Evolutionary conservation across 768 basidiomycete species (phyloP).

Genomic region (Calocera viscosa): DNA sequence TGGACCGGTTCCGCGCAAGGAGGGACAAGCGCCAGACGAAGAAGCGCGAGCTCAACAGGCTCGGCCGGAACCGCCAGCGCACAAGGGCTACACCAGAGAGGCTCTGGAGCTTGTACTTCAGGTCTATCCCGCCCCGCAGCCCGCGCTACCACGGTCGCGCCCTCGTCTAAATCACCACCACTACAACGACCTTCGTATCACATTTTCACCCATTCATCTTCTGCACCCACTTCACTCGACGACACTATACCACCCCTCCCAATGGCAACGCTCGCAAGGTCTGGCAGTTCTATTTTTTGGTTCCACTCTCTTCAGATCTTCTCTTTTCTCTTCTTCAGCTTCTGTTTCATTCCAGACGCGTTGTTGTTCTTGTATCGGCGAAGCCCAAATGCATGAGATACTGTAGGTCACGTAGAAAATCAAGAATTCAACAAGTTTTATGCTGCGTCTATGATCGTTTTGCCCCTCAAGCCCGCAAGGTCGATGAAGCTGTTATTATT

Average conservation of each 20-base stretch:
- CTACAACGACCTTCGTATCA: not conserved
- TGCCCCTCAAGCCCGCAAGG: too few relatives aligned
- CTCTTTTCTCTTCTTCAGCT: not conserved
- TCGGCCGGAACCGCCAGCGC: not conserved
- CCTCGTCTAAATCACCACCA: not conserved
- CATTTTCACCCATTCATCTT: not conserved
- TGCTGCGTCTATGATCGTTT: too few relatives aligned
- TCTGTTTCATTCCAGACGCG: not conserved
- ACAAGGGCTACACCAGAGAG: not conserved
- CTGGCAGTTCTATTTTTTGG: not conserved
- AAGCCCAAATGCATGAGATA: not conserved
- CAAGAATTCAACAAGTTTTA: not conserved
- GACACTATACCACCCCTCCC: not conserved
- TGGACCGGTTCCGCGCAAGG: not conserved
- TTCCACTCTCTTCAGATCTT: not conserved
- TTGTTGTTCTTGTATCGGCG: not conserved
- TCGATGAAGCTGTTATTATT: too few relatives aligned
- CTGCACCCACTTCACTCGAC: not conserved
- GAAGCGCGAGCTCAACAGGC: not conserved
- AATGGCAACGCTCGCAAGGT: not conserved
- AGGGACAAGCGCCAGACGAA: not conserved
- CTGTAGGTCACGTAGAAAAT: not conserved
- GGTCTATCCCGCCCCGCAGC: not conserved
- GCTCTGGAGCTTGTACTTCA: slow-evolving; percentile 8
- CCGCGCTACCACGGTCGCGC: not conserved